These are phyloP conservation scores for Ceratobasidium sp. DNA, from an alignment of 1,284 basidiomycete genomes.

Conservation along the genomic window DNA sequence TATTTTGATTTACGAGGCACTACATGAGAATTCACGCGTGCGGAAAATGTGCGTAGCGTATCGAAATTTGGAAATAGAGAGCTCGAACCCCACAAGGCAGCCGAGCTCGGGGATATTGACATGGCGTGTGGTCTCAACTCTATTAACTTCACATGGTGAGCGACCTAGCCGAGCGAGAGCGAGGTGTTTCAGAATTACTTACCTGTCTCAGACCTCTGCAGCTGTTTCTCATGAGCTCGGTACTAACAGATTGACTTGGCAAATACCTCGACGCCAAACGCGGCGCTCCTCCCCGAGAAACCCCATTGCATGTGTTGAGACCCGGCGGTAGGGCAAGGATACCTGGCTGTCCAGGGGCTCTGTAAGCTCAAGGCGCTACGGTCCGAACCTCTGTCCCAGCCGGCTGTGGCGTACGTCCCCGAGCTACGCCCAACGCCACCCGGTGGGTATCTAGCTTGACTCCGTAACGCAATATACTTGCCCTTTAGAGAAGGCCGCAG, in stretches of 20 bases:
- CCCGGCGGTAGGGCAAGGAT: constrained; percentile 54
- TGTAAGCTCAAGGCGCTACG: background rate
- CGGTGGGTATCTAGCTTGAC: constrained; percentile 45
- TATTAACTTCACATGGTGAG: background rate
- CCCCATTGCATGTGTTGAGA: constrained; percentile 51
- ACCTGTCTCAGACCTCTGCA: constrained; percentile 17
- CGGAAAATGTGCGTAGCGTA: constrained; percentile 18
- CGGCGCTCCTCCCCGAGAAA: constrained; percentile 50
- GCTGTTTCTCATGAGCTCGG: constrained; percentile 20
- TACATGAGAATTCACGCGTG: background rate
- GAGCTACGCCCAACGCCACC: constrained; percentile 57
- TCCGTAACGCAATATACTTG: background rate
- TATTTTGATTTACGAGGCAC: background rate
- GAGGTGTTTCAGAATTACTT: constrained; percentile 5
- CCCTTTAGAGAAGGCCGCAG: constrained; percentile 24
- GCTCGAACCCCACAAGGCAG: constrained; percentile 12
- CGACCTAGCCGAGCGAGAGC: background rate
- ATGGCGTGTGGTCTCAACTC: constrained; percentile 21
- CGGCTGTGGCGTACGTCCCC: constrained; percentile 69
- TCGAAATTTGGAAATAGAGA: background rate
- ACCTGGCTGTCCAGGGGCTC: constrained; percentile 64
- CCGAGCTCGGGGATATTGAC: constrained; percentile 22
- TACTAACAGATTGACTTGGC: background rate
- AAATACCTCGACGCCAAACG: background rate
- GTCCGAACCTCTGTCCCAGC: background rate